Conservation (phyloP, 805 yeast species). For the Zygosaccharomyces siamensis region DNA sequence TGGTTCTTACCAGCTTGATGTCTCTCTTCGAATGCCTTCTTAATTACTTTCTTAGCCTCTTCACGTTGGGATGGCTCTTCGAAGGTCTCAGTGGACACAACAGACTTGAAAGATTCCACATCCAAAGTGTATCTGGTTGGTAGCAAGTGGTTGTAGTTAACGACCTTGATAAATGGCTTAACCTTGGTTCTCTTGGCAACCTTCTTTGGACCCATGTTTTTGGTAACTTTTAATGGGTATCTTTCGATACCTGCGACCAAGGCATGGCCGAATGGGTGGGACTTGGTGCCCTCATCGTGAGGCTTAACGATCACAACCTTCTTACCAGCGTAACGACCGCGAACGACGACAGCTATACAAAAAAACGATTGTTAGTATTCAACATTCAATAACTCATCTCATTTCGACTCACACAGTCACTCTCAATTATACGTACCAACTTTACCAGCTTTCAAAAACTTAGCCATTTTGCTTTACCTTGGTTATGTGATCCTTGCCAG, state of each 20-base stretch:
- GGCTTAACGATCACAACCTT: slow-evolving; percentile 98
- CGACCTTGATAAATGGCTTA: slow-evolving; percentile 98
- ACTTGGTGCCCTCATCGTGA: slow-evolving; percentile 97
- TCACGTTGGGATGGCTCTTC: slow-evolving; percentile 97
- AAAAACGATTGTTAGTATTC: slow-evolving; percentile 29
- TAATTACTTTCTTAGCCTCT: slow-evolving; percentile 98
- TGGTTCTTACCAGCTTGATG: slow-evolving; percentile 99
- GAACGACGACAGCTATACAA: slow-evolving; percentile 85
- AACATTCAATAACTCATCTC: not conserved
- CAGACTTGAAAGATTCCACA: slow-evolving; percentile 90
- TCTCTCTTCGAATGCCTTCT: slow-evolving; percentile 98
- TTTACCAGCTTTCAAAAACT: slow-evolving; percentile 99
- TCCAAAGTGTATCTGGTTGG: slow-evolving; percentile 99
- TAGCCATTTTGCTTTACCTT: slow-evolving; percentile 65
- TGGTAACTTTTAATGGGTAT: slow-evolving; percentile 95
- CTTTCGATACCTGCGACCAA: slow-evolving; percentile 99
- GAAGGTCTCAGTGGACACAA: slow-evolving; percentile 88
- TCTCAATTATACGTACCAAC: slow-evolving; percentile 53
- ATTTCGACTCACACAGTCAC: not conserved
- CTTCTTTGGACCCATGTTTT: slow-evolving; percentile 92
- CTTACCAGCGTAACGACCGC: slow-evolving; percentile 99
- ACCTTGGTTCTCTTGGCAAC: slow-evolving; percentile 95
- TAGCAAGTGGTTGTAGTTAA: slow-evolving; percentile 99
- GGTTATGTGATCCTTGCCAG: slow-evolving; percentile 4
- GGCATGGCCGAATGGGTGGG: slow-evolving; percentile 99